Conservation (phyloP, 2,329 filamentous ascomycete species). For the Kalmusia sp. region DNA sequence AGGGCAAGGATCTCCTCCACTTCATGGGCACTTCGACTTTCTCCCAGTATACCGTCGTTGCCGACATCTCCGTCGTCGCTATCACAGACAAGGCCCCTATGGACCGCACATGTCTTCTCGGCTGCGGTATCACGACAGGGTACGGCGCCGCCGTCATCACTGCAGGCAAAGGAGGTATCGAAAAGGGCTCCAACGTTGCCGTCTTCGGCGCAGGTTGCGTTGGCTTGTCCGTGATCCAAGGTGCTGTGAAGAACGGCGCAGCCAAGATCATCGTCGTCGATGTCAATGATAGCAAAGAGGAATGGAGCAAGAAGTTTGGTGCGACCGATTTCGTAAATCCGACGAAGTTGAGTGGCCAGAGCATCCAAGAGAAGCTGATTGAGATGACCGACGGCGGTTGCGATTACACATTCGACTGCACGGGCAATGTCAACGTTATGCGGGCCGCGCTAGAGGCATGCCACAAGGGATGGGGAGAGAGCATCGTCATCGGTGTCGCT, state of each 20-base stretch:
- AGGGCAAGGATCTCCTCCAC: constrained; percentile 93
- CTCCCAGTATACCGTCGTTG: constrained; percentile 97
- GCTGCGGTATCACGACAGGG: constrained; percentile 97
- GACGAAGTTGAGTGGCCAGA: constrained; percentile 68
- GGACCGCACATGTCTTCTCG: constrained; percentile 94
- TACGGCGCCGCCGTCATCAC: constrained; percentile 96
- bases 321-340: constrained; percentile 98
- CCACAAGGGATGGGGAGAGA: constrained; percentile 99
- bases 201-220: constrained; percentile 97
- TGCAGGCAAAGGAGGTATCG: constrained; percentile 72
- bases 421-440: constrained; percentile 96
- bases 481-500: constrained; percentile 96
- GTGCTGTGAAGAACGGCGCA: constrained; percentile 84
- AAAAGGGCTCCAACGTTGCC: constrained; percentile 87
- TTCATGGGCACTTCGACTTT: constrained; percentile 99
- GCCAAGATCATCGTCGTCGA: constrained; percentile 79
- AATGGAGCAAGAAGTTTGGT: constrained; percentile 92
- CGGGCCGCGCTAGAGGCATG: constrained; percentile 93
- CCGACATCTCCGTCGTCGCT: constrained; percentile 96
- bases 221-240: constrained; percentile 93
- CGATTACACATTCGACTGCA: constrained; percentile 99
- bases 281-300: constrained; percentile 89
- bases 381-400: constrained; percentile 98
- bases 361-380: constrained; percentile 88
- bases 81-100: constrained; percentile 90